Base-by-base conservation (phyloP, 352 stramenopile species). In the Halophytophthora polymorphica region DNA sequence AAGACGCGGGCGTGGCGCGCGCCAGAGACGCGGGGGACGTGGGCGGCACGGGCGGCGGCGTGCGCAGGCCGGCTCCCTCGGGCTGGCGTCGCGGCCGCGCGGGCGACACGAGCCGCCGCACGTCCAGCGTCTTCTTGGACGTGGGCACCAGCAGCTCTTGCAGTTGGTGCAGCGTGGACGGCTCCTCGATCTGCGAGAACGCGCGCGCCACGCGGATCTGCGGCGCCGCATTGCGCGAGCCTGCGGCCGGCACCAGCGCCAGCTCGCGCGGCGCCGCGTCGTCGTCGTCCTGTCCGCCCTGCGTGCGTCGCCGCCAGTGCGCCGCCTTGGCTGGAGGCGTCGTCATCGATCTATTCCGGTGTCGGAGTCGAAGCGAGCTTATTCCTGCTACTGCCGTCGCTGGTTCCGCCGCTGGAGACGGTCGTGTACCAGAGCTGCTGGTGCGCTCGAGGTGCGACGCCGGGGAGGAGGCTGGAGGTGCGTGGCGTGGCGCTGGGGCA, bases 161-260 rank as follows among this genome's bases (percentile, higher is more conserved):
- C 11, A 73, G 53, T 33, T 75, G 38, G n/a, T 64, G 71, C 47
- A 69, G 43, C 36, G 57, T 70, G 10, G 67, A 21, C 17, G 73
- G 68, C 39, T 80, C 69, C 29, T 89, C 71, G 33, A 87, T 73
- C 58, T 89, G 75, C 25, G 78, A 80, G 64, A 89, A 89, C 14
- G 78, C 78, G 56, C 78, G 73, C 8, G 50, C 62, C 23, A 66
- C 57, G 53, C 72, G 69, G 43, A 69, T 55, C 13, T 56, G 58
- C 18, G 53, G 48, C 33, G 11, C 11, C 13, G 33, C 28, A 11
- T 48, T 4, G 25, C 25, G 25, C 25, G 25, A 31, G 25, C 25
- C 25, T 31, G 25, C 49, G 31, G 33, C 13, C n/a, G 64, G 48
- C 4, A 62, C n/a, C 34, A 55, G 46, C 18, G 64, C 50, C 11